Base-by-base conservation (phyloP, 1,284 basidiomycete species). In the Mycena citricolor region DNA sequence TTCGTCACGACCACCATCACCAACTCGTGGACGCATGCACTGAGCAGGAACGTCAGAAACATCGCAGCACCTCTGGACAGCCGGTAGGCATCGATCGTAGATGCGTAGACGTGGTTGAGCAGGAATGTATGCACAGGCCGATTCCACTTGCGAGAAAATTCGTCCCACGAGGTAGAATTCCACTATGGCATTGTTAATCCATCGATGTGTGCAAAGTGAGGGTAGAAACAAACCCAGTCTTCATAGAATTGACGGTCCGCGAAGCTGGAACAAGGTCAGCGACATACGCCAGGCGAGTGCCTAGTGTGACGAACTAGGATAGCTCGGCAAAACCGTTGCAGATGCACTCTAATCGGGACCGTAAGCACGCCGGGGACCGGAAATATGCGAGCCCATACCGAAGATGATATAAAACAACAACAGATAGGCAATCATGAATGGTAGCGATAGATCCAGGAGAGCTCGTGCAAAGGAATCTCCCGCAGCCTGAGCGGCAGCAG, bases 111-210 rank as follows among this genome's bases (percentile, higher is more conserved):
- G 63, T 99, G 95, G 14, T 91, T 82, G 8, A 98, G 76, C 17
- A 99, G 77, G 76, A 98, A 98, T 3, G 83, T 83, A 62, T 97
- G 82, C n/a, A 94, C 86, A 8, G 83, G 78, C 56, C 89, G 91
- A 70, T 97, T 97, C 94, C 94, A 97, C 68, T 94, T 94, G 36
- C 94, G 83, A 5, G 91, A 87, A 66, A 97, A 99, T 63, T 97
- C 92, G 60, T 97, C 97, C 87, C 91, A 95, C 3, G 88, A 89
- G 0, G 88, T 93, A 1, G 91, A 90, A 68, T 98, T 99, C 95
- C 95, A 98, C 87, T 80, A 8, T 12, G 2, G 14, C 6, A 8
- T n/a, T 11, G 23, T 22, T 43, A 5, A 37, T 14, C 7, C 5
- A n/a, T n/a, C n/a, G 3, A 5, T 32, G 12, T 11, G n/a, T n/a